Base-by-base conservation (phyloP, 139 green algal species). In the Auxenochlorella protothecoides region DNA sequence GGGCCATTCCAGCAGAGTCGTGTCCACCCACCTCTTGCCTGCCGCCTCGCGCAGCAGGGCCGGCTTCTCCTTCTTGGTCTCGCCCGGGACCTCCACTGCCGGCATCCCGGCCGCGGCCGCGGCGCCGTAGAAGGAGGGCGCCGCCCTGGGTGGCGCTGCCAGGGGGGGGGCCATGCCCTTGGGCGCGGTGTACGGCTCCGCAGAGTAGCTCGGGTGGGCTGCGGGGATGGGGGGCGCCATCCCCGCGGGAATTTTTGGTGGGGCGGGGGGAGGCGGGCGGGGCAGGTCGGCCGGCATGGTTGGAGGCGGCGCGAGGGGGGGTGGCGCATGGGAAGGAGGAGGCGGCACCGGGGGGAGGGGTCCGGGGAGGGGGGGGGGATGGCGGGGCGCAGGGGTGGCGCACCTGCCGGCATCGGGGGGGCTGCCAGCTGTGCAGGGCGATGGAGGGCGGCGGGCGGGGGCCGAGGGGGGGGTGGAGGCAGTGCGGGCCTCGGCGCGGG, bases 1-100 rank as follows among this genome's bases (percentile, higher is more conserved):
- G 0, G 90, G 87, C 92, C 92, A 97, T 56, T 97, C 92, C 57
- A 76, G 61, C 3, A 97, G 79, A 0, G 80, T 89, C 53, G 84
- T 60, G 74, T 97, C 91, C 12, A 86, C 70, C 91, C 90, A 95
- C 54, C 74, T 75, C 68, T 89, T 70, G 2, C 86, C 88, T 9
- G 72, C 88, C n/a, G 83, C 85, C 69, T 81, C 52, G 3, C 85
- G 74, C 55, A 89, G 68, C 13, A 82, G 59, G 3, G 68, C 83
- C 65, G 72, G 55, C 3, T 77, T 78, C 15, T 83, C 77, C 63
- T 71, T 53, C 61, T 68, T 67, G 9, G 14, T 67, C 57, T 15
- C 59, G 12, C 6, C 69, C 5, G 69, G 57, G 59, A 5, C 69
- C 14, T 53, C 9, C 68, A 54, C 68, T 10, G 68, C 52, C 6